phyloP scores from a whole-genome alignment of 148 eudicot genomes.

The Cornus suecica region DNA sequence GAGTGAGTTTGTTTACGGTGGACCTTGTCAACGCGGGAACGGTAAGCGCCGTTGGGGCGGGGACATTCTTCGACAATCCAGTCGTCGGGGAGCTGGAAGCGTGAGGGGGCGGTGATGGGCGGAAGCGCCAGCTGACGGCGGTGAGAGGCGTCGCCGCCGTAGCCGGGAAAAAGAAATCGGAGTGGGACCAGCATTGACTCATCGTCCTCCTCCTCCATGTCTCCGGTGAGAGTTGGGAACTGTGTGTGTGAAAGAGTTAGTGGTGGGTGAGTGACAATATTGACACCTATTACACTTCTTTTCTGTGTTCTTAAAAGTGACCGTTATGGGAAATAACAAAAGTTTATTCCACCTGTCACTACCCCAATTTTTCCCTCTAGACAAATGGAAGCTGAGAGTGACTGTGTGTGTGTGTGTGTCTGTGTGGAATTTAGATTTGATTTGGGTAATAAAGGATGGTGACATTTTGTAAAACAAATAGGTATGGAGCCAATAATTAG shows the following conservation, averaged over 20 bases:
- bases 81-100: constrained; percentile 44
- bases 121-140: constrained; percentile 24
- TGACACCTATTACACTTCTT: too few species aligned
- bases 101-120: constrained; percentile 10
- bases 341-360: too few species aligned
- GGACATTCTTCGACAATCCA: constrained; percentile 56
- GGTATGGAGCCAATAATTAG: too few species aligned
- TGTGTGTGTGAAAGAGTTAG: neutral
- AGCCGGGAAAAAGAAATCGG: neutral
- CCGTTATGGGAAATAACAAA: too few species aligned
- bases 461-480: too few species aligned
- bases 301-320: too few species aligned
- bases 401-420: too few species aligned
- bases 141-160: neutral
- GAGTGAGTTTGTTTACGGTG: neutral
- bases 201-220: neutral
- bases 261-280: neutral
- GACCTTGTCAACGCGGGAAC: constrained; percentile 58
- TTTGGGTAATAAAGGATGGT: too few species aligned
- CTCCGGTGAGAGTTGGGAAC: neutral
- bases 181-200: constrained; percentile 15
- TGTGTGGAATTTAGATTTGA: too few species aligned
- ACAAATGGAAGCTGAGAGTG: too few species aligned
- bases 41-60: constrained; percentile 46
- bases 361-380: too few species aligned